phyloP scores from a whole-genome alignment of 331 rosid species.

The Arachis monticola region DNA sequence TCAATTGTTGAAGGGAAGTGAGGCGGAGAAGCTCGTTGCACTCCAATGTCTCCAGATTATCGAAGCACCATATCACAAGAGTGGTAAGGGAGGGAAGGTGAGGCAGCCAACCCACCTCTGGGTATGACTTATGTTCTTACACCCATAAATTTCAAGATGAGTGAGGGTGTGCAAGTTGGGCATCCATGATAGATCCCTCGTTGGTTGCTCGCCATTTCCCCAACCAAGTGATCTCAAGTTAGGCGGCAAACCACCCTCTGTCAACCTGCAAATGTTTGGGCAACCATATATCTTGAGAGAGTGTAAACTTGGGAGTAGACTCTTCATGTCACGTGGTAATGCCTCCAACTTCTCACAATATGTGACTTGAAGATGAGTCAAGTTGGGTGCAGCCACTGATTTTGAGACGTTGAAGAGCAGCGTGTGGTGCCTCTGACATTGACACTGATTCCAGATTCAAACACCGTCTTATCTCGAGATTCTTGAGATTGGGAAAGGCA shows the following conservation, averaged over 20 bases:
- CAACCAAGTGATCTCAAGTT: too few species aligned
- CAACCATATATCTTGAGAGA: background rate
- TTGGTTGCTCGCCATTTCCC: too few species aligned
- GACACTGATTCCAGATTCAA: background rate
- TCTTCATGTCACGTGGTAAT: too few species aligned
- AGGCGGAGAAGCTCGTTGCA: constrained; percentile 22
- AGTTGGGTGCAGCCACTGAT: too few species aligned
- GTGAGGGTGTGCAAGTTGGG: too few species aligned
- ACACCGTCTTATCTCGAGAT: background rate
- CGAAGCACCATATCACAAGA: background rate
- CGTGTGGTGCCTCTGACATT: too few species aligned
- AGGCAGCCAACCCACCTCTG: constrained; percentile 4
- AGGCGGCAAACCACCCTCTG: too few species aligned
- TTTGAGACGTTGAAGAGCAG: too few species aligned
- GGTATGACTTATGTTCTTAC: background rate
- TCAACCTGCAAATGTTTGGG: background rate
- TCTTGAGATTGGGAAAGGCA: background rate
- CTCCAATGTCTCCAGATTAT: constrained; percentile 1
- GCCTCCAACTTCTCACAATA: too few species aligned
- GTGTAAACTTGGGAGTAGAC: background rate
- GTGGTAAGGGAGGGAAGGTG: background rate
- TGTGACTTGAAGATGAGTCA: too few species aligned
- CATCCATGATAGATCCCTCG: too few species aligned
- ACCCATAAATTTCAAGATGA: background rate
- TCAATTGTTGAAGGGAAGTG: constrained; percentile 9